A percentile compares a stretch with the other conserved stretches of the same genome.
phyloP scores from a whole-genome alignment of 176 grass and related monocot species.

The Calamus simplicifolius region DNA sequence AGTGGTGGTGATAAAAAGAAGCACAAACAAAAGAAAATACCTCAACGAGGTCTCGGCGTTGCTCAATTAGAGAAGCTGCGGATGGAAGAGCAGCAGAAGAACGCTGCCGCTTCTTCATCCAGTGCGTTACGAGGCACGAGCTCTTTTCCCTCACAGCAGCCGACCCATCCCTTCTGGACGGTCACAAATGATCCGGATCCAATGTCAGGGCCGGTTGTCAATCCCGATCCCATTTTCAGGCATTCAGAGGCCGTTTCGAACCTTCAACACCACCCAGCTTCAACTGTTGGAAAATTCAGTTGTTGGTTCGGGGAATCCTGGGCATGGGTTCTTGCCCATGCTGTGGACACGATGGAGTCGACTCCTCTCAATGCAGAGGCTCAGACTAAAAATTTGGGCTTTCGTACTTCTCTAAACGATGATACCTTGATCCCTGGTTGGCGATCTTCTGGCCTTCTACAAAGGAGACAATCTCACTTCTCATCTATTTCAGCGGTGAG shows the following conservation, averaged over 20 bases:
- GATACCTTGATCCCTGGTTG: not conserved
- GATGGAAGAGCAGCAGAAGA: slow-evolving; percentile 73
- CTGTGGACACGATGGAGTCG: slow-evolving; percentile 33
- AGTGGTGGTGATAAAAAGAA: slow-evolving; percentile 25
- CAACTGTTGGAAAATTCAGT: not conserved
- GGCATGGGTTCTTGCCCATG: slow-evolving; percentile 21
- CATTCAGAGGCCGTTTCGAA: not conserved
- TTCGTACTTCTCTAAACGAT: not conserved
- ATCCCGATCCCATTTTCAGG: not conserved
- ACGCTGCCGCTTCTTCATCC: slow-evolving; percentile 3
- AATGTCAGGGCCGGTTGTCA: slow-evolving; percentile 15
- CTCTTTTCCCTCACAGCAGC: slow-evolving; percentile 7
- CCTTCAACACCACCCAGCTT: not conserved
- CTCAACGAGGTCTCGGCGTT: slow-evolving; percentile 73
- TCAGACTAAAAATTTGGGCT: not conserved
- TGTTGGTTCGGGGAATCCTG: not conserved
- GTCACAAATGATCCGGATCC: too few relatives aligned
- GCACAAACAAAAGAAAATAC: slow-evolving; percentile 60
- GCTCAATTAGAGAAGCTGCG: slow-evolving; percentile 83
- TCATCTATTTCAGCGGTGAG: not conserved
- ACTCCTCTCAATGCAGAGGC: slow-evolving; percentile 29
- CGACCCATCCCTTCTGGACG: not conserved
- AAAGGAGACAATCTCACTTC: not conserved
- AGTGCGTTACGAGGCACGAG: slow-evolving; percentile 4
- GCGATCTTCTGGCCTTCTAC: not conserved